Evolutionary conservation across 768 basidiomycete genomes (phyloP).

Genomic region (Hydnomerulius pinastri): DNA sequence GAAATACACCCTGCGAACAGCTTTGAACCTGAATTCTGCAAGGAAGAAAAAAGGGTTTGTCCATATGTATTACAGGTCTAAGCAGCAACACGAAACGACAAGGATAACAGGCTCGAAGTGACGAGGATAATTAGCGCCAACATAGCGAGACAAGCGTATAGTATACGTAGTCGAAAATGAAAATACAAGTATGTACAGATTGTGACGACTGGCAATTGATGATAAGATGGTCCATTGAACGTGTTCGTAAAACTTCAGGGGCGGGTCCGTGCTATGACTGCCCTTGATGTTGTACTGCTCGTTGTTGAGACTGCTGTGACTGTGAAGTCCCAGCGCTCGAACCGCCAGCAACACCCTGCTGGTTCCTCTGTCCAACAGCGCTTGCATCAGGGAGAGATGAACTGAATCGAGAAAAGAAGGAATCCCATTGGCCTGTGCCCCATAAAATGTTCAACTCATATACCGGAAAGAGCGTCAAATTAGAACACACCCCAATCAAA

Average conservation of each 20-base stretch:
- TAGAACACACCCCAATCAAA: conserved; percentile 79
- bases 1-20: too few relatives aligned
- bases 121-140: neutral
- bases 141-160: neutral
- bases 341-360: neutral
- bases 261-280: neutral
- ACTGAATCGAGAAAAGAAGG: conserved; percentile 69
- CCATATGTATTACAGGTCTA: too few relatives aligned
- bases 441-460: neutral
- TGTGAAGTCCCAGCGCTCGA: neutral
- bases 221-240: neutral
- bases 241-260: neutral
- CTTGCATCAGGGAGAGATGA: conserved; percentile 3
- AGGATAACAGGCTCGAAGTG: too few relatives aligned
- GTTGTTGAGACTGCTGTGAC: neutral
- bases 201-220: neutral
- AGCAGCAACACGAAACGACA: too few relatives aligned
- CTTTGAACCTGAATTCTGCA: too few relatives aligned
- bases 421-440: conserved; percentile 75
- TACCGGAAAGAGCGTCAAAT: conserved; percentile 22
- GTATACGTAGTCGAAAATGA: conserved; percentile 1
- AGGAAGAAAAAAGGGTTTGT: too few relatives aligned
- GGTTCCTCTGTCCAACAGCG: conserved; percentile 5
- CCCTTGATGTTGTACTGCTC: neutral
- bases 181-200: conserved; percentile 23